These are phyloP conservation scores for Colletotrichum sp. DNA, from an alignment of 2,329 filamentous ascomycete species.

Conservation along the genomic window DNA sequence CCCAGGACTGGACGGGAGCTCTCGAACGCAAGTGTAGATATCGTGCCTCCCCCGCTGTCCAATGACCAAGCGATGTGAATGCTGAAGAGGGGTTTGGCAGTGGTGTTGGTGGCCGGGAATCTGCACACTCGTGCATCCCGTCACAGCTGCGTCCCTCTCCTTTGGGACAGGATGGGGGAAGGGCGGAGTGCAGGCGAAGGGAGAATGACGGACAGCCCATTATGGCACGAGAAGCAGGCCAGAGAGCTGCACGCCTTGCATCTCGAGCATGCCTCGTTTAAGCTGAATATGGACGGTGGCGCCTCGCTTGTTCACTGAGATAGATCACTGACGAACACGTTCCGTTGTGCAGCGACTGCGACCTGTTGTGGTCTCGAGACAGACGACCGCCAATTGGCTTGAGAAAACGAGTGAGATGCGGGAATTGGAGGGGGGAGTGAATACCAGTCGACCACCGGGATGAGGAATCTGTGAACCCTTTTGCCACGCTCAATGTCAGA, in stretches of 20 bases:
- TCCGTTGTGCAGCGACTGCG: neutral
- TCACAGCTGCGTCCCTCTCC: conserved; percentile 18
- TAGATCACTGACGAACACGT: neutral
- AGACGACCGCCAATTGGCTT: neutral
- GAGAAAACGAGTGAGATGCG: neutral
- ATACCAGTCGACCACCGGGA: neutral
- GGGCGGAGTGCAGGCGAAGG: neutral
- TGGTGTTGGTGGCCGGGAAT: conserved; percentile 10
- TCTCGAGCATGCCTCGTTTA: neutral
- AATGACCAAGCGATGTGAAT: neutral
- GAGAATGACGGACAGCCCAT: neutral
- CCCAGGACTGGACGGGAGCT: neutral
- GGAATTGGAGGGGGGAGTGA: neutral
- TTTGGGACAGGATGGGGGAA: conserved; percentile 1
- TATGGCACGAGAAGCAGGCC: neutral
- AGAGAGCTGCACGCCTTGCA: neutral
- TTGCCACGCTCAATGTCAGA: neutral
- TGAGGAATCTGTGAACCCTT: neutral
- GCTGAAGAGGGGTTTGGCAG: neutral
- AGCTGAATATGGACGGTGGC: neutral
- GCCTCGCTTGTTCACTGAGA: neutral
- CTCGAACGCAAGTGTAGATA: neutral
- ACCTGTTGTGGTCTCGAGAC: neutral
- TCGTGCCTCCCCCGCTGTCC: neutral
- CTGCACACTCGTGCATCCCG: conserved; percentile 19